Evolutionary conservation across 2,329 filamentous ascomycete genomes (phyloP).

Genomic region (Botrytis deweyae): DNA sequence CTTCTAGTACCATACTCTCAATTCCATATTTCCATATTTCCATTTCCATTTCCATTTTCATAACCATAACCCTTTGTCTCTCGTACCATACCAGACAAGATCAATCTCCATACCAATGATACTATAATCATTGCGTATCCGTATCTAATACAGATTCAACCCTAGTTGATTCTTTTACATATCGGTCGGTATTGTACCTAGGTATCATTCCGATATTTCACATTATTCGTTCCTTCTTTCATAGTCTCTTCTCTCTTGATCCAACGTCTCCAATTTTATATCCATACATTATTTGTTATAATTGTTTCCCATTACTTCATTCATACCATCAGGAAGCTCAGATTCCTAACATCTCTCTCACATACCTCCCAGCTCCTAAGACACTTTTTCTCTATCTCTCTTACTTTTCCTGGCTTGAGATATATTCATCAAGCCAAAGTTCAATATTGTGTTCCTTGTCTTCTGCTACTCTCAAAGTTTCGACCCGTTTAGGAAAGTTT

Average conservation of each 20-base stretch:
- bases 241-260: neutral
- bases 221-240: conserved; percentile 16
- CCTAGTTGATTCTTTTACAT: conserved; percentile 15
- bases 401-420: neutral
- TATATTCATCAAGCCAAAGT: neutral
- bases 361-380: neutral
- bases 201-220: conserved; percentile 17
- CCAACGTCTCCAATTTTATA: conserved; percentile 17
- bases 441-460: conserved; percentile 9
- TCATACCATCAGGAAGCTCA: conserved; percentile 7
- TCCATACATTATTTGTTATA: conserved; percentile 13
- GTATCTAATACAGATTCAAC: conserved; percentile 16
- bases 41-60: neutral
- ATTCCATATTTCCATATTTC: neutral
- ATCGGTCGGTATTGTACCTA: conserved; percentile 10
- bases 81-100: conserved; percentile 9
- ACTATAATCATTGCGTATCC: conserved; percentile 14
- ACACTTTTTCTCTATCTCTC: neutral
- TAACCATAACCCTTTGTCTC: conserved; percentile 16
- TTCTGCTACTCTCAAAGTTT: neutral
- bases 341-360: neutral
- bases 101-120: conserved; percentile 7
- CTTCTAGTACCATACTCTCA: neutral
- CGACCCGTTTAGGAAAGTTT: conserved; percentile 16
- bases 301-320: conserved; percentile 1